Evolutionary conservation across 768 basidiomycete species (phyloP).

Genomic region (Steccherinum ochraceum): DNA sequence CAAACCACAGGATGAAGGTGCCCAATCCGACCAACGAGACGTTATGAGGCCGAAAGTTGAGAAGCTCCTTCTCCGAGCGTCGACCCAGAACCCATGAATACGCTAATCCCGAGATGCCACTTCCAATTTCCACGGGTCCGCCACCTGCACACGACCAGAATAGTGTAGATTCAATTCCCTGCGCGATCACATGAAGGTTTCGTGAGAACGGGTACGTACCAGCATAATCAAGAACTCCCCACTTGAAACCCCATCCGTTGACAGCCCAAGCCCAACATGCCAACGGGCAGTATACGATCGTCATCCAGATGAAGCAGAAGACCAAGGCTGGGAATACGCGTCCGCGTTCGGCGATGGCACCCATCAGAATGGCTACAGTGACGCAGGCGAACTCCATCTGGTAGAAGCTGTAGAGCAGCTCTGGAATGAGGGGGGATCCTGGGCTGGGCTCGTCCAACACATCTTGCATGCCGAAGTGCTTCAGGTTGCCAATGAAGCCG

Average conservation of each 20-base stretch:
- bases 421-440: constrained; percentile 76
- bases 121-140: constrained; percentile 83
- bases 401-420: constrained; percentile 79
- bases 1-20: constrained; percentile 84
- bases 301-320: constrained; percentile 80
- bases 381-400: constrained; percentile 85
- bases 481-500: constrained; percentile 74
- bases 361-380: constrained; percentile 70
- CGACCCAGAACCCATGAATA: constrained; percentile 85
- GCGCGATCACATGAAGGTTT: neutral
- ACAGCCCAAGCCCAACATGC: constrained; percentile 81
- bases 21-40: constrained; percentile 79
- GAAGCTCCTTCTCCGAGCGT: constrained; percentile 61
- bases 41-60: constrained; percentile 85
- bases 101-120: constrained; percentile 79
- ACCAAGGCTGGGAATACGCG: constrained; percentile 77
- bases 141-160: constrained; percentile 45
- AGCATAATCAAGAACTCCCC: constrained; percentile 86
- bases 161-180: neutral
- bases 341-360: constrained; percentile 82
- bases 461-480: constrained; percentile 67
- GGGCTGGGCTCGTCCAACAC: constrained; percentile 71
- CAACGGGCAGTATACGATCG: constrained; percentile 82
- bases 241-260: constrained; percentile 80
- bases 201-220: constrained; percentile 44